Conservation (phyloP, 495 filamentous ascomycete species). For the Penicillium psychrofluorescens region DNA sequence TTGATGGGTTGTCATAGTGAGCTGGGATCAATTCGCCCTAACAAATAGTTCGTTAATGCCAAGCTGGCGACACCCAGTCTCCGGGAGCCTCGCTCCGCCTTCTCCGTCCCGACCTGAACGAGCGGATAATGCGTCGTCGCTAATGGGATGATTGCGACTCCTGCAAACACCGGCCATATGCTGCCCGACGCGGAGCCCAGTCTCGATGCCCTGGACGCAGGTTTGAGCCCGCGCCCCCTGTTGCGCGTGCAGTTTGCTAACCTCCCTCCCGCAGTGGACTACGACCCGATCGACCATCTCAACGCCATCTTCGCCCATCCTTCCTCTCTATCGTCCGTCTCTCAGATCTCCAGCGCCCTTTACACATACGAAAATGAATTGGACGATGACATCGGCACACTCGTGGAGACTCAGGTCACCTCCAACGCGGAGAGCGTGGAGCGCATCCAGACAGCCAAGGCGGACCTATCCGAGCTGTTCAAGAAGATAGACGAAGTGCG, state of each 20-base stretch:
- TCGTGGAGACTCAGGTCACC: constrained; percentile 74
- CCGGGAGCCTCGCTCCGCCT: too few relatives aligned
- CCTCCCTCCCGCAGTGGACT: constrained; percentile 56
- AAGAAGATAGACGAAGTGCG: constrained; percentile 93
- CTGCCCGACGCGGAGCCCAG: constrained; percentile 27
- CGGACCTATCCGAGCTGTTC: constrained; percentile 83
- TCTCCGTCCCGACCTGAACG: constrained; percentile 4
- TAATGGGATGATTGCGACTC: constrained; percentile 36
- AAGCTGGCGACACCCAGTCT: background rate
- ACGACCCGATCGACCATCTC: constrained; percentile 88
- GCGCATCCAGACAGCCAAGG: constrained; percentile 83
- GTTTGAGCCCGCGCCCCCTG: constrained; percentile 13
- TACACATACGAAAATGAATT: constrained; percentile 77
- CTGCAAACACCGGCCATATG: constrained; percentile 31
- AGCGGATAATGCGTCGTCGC: constrained; percentile 27
- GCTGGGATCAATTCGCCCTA: too few relatives aligned
- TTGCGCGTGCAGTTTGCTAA: background rate
- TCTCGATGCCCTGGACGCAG: constrained; percentile 38
- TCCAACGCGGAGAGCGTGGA: constrained; percentile 82
- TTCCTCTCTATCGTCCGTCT: constrained; percentile 74
- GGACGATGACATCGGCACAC: constrained; percentile 66
- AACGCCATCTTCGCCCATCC: constrained; percentile 92
- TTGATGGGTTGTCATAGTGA: too few relatives aligned
- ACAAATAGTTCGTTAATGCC: background rate
- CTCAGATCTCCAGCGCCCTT: constrained; percentile 62